Percentiles rank a stretch among this genome's conserved stretches.
phyloP scores from a whole-genome alignment of 2,329 filamentous ascomycete genomes.

The Hypoxylon sp. region DNA sequence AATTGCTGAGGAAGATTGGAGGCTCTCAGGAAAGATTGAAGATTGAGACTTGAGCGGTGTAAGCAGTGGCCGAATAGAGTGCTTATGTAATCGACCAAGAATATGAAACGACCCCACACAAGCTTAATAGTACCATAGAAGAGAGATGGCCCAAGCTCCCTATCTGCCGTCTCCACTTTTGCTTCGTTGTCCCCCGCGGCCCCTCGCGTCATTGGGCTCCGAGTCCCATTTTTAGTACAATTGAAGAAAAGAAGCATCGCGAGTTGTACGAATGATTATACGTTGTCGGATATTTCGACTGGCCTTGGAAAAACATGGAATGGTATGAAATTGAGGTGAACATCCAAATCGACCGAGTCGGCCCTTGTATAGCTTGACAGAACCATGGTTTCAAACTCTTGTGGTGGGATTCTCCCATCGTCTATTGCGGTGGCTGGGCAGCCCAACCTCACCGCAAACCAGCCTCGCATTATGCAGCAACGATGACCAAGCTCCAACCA shows the following conservation, averaged over 20 bases:
- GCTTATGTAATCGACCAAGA: conserved; percentile 16
- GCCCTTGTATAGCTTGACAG: conserved; percentile 5
- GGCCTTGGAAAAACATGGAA: neutral
- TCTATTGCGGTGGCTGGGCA: conserved; percentile 39
- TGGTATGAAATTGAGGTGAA: conserved; percentile 16
- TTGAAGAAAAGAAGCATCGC: conserved; percentile 8
- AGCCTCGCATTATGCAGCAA: conserved; percentile 43
- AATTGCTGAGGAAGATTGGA: neutral
- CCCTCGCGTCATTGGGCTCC: conserved; percentile 17
- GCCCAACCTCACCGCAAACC: conserved; percentile 43
- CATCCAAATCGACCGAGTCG: neutral
- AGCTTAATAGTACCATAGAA: no score
- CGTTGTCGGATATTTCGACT: conserved; percentile 4
- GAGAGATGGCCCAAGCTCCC: conserved; percentile 36
- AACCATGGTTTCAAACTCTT: conserved; percentile 30
- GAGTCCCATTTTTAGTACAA: conserved; percentile 17
- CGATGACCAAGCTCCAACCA: conserved; percentile 41
- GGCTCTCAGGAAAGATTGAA: neutral
- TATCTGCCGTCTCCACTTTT: conserved; percentile 22
- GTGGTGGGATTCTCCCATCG: conserved; percentile 13
- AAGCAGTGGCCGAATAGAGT: neutral
- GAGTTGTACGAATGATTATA: conserved; percentile 21
- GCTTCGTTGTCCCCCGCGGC: neutral
- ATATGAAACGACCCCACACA: conserved; percentile 11
- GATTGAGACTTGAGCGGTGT: neutral